Base-by-base conservation (phyloP, 108 stramenopile genomes). In the Skeletonema menzelii region DNA sequence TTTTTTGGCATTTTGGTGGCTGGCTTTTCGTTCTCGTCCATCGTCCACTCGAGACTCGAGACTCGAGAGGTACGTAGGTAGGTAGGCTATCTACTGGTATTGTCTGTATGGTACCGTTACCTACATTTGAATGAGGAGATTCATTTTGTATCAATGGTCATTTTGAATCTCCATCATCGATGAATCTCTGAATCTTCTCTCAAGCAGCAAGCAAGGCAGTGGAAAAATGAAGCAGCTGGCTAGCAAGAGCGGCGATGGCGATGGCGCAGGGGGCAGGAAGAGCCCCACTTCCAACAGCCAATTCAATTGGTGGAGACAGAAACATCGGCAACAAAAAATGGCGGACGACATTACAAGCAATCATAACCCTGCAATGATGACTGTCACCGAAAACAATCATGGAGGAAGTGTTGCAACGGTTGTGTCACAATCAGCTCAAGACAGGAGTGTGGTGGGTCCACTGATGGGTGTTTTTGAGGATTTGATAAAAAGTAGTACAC, bases 401-500 rank as follows among this genome's bases (percentile, higher is more conserved):
- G 3, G 40, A n/a, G 15, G 40, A n/a, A 42, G 4, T 15, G 40
- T 15, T 42, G 0, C 40, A 42, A n/a, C 40, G 40, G 15, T 15
- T 42, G 49, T 53, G 22, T 22, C 49, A 2, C 69, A 42, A 59
- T 42, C 59, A 26, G 5, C 34, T 37, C 34, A 69, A 53, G 57
- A 35, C 11, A 64, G 69, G 28, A 87, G 80, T 46, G 86, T 92
- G 6, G 87, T 87, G 0, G 78, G 81, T 1, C 81, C 85, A 27
- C 63, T 94, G 59, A 91, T 94, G 93, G 79, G 80, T 71, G 89
- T 94, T 0, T 94, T 91, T 65, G 93, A 91, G 69, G 88, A 82
- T 44, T 65, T 94, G 79, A 88, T 87, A 2, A 87, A 91, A 61
- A 85, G 86, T 26, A 88, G 82, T 42, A 88, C 88, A 2, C 90